Evolutionary conservation across 2,329 filamentous ascomycete species (phyloP).

Genomic region (Microascus cirrosus): DNA sequence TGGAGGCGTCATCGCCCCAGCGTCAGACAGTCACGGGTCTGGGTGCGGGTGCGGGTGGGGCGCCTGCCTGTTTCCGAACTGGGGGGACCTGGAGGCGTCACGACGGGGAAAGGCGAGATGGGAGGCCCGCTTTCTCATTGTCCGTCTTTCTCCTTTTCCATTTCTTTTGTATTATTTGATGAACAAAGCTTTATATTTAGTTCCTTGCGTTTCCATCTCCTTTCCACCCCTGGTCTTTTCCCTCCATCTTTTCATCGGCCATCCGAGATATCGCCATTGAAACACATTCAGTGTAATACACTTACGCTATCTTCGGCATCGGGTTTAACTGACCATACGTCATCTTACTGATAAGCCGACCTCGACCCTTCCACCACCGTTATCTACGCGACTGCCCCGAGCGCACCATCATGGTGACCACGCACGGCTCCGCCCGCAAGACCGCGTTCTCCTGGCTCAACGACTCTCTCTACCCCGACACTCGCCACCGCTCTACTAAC

Average conservation of each 20-base stretch:
- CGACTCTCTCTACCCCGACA: neutral
- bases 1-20: slow-evolving; percentile 1
- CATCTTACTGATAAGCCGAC: neutral
- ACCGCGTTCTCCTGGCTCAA: neutral
- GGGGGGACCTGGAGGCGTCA: slow-evolving; percentile 2
- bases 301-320: neutral
- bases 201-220: neutral
- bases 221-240: neutral
- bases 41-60: neutral
- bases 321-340: neutral
- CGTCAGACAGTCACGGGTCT: neutral
- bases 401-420: neutral
- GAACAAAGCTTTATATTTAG: neutral
- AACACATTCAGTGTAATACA: neutral
- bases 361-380: neutral
- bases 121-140: neutral
- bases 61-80: neutral
- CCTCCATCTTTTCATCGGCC: neutral
- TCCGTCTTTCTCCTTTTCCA: neutral
- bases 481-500: neutral
- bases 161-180: neutral
- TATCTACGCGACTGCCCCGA: neutral
- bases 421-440: neutral
- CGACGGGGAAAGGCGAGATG: neutral
- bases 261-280: neutral